Percentiles rank a stretch among this genome's conserved stretches.
phyloP scores from a whole-genome alignment of 106 monocot genomes.

The Hemerocallis citrina region DNA sequence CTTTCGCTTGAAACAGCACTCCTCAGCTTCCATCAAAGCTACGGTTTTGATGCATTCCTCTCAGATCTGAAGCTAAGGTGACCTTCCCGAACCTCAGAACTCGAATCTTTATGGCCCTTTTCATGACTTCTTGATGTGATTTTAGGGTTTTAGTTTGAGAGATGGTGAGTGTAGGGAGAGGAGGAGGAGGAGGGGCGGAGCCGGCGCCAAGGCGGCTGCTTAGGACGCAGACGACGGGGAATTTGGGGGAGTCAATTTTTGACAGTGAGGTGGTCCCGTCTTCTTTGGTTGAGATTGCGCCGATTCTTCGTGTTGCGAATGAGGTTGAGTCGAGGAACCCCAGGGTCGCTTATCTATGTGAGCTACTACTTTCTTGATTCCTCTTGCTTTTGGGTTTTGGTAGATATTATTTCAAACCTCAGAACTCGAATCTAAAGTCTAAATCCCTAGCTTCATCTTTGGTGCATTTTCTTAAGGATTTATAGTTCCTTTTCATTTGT shows the following conservation, averaged over 20 bases:
- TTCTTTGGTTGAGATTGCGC: conserved; percentile 77
- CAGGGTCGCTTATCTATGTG: conserved; percentile 94
- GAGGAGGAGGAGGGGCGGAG: conserved; percentile 18
- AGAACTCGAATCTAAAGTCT: too few relatives aligned
- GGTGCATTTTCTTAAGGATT: too few relatives aligned
- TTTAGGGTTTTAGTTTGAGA: background rate
- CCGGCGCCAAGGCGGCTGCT: conserved; percentile 42
- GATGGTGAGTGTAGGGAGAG: conserved; percentile 31
- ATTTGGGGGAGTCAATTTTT: conserved; percentile 70
- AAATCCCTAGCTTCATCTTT: too few relatives aligned
- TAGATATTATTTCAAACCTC: background rate
- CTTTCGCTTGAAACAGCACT: too few relatives aligned
- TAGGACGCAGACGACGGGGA: conserved; percentile 84
- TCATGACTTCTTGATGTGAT: background rate
- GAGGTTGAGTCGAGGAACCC: conserved; percentile 81
- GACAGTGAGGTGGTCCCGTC: conserved; percentile 98
- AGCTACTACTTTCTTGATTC: conserved; percentile 4
- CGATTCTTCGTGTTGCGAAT: conserved; percentile 93
- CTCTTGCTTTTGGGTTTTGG: background rate
- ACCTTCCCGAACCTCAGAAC: background rate
- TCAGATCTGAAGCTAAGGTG: background rate
- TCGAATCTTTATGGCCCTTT: background rate
- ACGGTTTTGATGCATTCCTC: background rate
- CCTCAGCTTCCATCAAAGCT: too few relatives aligned
- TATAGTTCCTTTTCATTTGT: too few relatives aligned